These are phyloP conservation scores for Fraxinus platypoda DNA, from an alignment of 305 asterid genomes.

Conservation along the genomic window DNA sequence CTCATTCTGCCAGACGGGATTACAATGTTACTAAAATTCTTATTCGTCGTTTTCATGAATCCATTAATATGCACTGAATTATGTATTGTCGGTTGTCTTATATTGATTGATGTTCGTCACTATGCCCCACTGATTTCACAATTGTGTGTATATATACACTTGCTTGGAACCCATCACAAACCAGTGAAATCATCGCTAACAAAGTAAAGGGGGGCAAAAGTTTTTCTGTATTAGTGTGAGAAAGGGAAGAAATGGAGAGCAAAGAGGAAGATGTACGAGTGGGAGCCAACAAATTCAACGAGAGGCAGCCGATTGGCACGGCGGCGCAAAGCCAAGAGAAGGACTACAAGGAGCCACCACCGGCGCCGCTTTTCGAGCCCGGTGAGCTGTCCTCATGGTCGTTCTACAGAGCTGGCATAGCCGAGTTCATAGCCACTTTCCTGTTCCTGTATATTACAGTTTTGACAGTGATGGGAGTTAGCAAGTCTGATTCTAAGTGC, in stretches of 20 bases:
- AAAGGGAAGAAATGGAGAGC: conserved; percentile 27
- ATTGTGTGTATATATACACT: conserved; percentile 12
- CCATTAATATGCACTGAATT: not conserved
- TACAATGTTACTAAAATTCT: not conserved
- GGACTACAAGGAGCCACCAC: conserved; percentile 51
- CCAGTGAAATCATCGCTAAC: not conserved
- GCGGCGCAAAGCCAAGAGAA: conserved; percentile 45
- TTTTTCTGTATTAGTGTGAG: not conserved
- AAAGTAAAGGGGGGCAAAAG: not conserved
- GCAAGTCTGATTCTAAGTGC: conserved; percentile 36
- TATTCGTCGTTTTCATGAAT: conserved; percentile 19
- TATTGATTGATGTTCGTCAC: conserved; percentile 18
- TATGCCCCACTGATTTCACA: conserved; percentile 9
- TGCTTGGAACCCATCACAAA: not conserved
- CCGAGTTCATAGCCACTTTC: conserved; percentile 42
- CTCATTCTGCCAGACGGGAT: conserved; percentile 19
- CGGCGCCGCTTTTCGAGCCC: conserved; percentile 40
- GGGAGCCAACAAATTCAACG: conserved; percentile 40
- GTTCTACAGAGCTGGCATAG: conserved; percentile 41
- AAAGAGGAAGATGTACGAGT: conserved; percentile 40
- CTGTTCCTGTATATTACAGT: conserved; percentile 38
- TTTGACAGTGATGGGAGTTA: conserved; percentile 43
- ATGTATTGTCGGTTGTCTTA: conserved; percentile 25
- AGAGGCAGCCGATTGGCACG: conserved; percentile 46
- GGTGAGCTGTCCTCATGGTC: conserved; percentile 46